A percentile compares a stretch with the other conserved stretches of the same genome.
Conservation (phyloP, 768 basidiomycete genomes). For the Russula vinacea region DNA sequence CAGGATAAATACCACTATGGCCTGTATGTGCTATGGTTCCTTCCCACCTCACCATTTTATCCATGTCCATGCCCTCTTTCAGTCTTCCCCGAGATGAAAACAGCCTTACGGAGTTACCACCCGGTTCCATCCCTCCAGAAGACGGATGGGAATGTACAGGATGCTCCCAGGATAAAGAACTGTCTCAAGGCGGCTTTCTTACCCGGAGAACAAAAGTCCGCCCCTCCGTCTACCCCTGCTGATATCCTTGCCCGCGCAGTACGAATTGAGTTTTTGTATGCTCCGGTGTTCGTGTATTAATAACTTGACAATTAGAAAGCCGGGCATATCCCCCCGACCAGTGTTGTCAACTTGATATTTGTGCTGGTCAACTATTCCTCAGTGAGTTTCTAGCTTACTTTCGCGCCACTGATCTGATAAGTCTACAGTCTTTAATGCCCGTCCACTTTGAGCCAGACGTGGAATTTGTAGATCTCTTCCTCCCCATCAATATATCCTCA, state of each 20-base stretch:
- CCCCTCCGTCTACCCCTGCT: constrained; percentile 68
- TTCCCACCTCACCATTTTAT: constrained; percentile 18
- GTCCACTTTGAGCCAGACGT: constrained; percentile 71
- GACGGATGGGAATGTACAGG: constrained; percentile 83
- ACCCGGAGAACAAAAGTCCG: constrained; percentile 60
- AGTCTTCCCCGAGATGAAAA: constrained; percentile 96
- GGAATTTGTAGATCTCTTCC: constrained; percentile 82
- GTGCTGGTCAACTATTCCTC: constrained; percentile 75
- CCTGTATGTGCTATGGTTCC: constrained; percentile 49
- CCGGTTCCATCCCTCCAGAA: constrained; percentile 88
- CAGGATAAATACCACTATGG: constrained; percentile 89
- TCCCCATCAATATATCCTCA: constrained; percentile 71
- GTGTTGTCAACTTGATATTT: constrained; percentile 82
- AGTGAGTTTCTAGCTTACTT: constrained; percentile 43
- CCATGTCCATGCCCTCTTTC: constrained; percentile 24
- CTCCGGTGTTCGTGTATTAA: constrained; percentile 19
- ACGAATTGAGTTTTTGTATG: constrained; percentile 34
- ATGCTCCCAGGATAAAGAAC: constrained; percentile 89
- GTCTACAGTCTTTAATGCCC: constrained; percentile 38
- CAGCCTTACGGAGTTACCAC: constrained; percentile 83
- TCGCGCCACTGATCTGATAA: constrained; percentile 2
- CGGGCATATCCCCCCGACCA: constrained; percentile 72
- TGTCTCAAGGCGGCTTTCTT: constrained; percentile 80
- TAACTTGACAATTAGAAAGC: constrained; percentile 42
- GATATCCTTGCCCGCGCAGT: constrained; percentile 70